These are phyloP conservation scores for Suillus spraguei DNA, from an alignment of 768 basidiomycete genomes.

Conservation along the genomic window DNA sequence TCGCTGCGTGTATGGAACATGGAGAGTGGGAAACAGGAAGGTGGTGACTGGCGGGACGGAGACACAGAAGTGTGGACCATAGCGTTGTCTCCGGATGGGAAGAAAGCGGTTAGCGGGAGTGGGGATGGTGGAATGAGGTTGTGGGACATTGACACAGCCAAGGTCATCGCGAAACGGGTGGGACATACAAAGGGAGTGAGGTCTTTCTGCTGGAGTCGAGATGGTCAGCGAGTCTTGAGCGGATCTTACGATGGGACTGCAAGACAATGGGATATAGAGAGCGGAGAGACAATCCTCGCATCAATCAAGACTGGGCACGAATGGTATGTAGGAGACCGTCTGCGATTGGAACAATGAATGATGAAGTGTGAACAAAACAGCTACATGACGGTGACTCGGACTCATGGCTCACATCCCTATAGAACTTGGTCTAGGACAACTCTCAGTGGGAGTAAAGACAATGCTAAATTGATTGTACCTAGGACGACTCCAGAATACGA, in stretches of 20 bases:
- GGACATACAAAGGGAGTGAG: background rate
- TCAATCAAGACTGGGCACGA: background rate
- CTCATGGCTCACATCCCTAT: no score
- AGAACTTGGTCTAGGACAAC: no score
- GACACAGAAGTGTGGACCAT: background rate
- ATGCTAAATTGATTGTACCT: no score
- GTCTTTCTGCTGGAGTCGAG: background rate
- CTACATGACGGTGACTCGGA: no score
- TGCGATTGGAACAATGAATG: no score
- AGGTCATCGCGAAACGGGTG: background rate
- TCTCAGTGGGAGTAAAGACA: no score
- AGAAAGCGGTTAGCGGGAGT: background rate
- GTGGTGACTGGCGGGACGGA: background rate
- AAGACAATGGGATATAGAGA: background rate
- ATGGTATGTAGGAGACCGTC: no score
- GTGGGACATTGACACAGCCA: background rate
- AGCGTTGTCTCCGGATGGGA: background rate
- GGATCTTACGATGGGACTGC: background rate
- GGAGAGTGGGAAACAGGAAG: background rate
- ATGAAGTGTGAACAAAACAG: no score
- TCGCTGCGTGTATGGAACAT: background rate
- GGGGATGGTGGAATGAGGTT: background rate
- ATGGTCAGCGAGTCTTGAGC: background rate
- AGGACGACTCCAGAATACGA: no score
- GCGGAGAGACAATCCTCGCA: background rate